phyloP scores from a whole-genome alignment of 1,139 yeast genomes.

The Saccharomyces hybrid region DNA sequence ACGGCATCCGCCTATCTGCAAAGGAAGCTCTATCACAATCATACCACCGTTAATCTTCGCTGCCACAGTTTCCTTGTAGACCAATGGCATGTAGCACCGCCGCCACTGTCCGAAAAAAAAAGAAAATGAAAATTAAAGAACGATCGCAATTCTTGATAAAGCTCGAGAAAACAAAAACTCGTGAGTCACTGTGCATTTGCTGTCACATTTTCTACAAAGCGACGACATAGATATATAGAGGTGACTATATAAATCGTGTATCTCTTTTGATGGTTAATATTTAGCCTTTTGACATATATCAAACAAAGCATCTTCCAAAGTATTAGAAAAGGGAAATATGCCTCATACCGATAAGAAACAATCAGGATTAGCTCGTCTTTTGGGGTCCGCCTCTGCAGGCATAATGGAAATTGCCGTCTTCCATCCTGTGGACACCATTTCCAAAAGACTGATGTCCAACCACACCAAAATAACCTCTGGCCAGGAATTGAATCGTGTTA shows the following conservation, averaged over 20 bases:
- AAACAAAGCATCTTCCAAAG: not conserved
- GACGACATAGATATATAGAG: not conserved
- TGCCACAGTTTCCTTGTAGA: not conserved
- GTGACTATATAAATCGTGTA: not conserved
- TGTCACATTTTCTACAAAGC: not conserved
- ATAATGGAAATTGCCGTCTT: slow-evolving; percentile 92
- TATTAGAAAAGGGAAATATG: not conserved
- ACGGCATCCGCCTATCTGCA: not conserved
- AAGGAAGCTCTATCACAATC: not conserved
- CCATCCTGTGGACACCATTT: slow-evolving; percentile 98
- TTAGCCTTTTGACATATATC: not conserved
- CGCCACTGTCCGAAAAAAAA: not conserved
- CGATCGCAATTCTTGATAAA: not conserved
- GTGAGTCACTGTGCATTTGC: not conserved
- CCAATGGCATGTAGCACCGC: not conserved
- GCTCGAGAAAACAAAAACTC: not conserved
- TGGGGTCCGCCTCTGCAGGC: slow-evolving; percentile 97
- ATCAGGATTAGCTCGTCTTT: slow-evolving; percentile 80
- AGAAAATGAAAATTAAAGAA: not conserved
- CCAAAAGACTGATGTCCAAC: slow-evolving; percentile 96
- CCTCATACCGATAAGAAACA: slow-evolving; percentile 65
- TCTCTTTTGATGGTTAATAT: not conserved
- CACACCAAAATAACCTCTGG: slow-evolving; percentile 61
- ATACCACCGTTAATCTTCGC: not conserved
- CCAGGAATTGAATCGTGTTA: slow-evolving; percentile 69